Base-by-base conservation (phyloP, 176 grass and related monocot genomes). In the Juncus inflexus region DNA sequence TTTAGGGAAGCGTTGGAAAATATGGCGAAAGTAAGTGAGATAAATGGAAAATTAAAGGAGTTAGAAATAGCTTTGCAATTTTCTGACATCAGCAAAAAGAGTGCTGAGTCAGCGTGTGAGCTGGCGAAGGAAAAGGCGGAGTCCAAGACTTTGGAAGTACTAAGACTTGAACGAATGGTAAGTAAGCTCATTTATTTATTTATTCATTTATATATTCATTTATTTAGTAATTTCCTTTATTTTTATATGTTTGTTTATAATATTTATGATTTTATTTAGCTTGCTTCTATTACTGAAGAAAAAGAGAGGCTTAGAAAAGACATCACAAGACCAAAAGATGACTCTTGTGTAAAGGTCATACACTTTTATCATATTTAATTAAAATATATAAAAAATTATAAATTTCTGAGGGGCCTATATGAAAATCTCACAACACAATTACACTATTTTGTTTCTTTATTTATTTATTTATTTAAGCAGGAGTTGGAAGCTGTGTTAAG, bases 131-230 rank as follows among this genome's bases (percentile, higher is more conserved):
- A 89, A 58, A 91, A 63, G 75, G 82, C 75, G 65, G 80, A 82
- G 76, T 86, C 52, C 63, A 74, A 82, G 64, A 65, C 67, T 69
- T 75, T 82, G 74, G 87, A 91, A 68, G 78, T 73, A 66, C 89
- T 86, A 61, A 83, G 75, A 61, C 85, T 97, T 77, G 76, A 91
- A 79, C 75, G 81, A 61, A 79, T 89, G 92, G 92, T 96, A 90
- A 38, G 45, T 9, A 12, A 56, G 9, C 37, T 60, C 37, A 50
- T 35, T 53, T 10, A 40, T 43, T 12, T 52, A 10, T 28, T 53
- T 67, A 12, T 6, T 47, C 9, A 15, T 42, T 15, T 9, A 43
- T n/a, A 67, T 12, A 28, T 28, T 28, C 19, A 28, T 37, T 36
- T 54, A 1, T 10, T 67, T 54, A 67, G 2, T 52, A 50, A 47